Conservation (phyloP, 2,329 filamentous ascomycete species). For the Ceratocystis colombiana region DNA sequence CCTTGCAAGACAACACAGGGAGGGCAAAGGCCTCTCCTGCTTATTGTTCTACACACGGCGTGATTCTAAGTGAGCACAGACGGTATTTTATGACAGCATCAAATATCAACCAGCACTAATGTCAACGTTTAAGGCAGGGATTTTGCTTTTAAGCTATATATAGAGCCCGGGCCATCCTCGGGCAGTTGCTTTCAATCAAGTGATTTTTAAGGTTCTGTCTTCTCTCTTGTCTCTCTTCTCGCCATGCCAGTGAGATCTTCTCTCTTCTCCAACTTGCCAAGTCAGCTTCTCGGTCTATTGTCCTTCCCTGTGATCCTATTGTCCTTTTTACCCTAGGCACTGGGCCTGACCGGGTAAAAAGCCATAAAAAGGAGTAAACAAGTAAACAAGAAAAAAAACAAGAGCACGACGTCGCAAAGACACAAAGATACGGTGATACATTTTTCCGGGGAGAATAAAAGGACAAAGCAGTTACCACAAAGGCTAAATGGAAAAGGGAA, state of each 20-base stretch:
- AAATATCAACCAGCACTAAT: constrained; percentile 1
- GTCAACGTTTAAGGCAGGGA: background rate
- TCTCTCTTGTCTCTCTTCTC: background rate
- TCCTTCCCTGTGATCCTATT: background rate
- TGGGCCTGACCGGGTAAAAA: background rate
- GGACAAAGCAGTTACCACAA: no score
- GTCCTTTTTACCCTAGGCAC: background rate
- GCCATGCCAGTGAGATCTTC: background rate
- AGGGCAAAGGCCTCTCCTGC: background rate
- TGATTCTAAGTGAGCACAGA: background rate
- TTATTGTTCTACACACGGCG: background rate
- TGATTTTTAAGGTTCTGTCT: constrained; percentile 9
- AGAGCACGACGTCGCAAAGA: no score
- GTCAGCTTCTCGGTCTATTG: background rate
- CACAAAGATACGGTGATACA: no score
- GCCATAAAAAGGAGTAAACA: no score
- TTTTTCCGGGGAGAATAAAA: no score
- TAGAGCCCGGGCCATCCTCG: background rate
- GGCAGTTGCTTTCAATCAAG: constrained; percentile 1
- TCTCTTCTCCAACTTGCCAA: background rate
- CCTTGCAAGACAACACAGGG: background rate
- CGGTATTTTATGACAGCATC: background rate
- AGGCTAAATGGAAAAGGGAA: no score
- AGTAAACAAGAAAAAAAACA: no score
- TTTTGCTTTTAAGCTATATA: constrained; percentile 5